These are phyloP conservation scores for Eimeria zaria DNA, from an alignment of 169 alveolate genomes.

Conservation along the genomic window DNA sequence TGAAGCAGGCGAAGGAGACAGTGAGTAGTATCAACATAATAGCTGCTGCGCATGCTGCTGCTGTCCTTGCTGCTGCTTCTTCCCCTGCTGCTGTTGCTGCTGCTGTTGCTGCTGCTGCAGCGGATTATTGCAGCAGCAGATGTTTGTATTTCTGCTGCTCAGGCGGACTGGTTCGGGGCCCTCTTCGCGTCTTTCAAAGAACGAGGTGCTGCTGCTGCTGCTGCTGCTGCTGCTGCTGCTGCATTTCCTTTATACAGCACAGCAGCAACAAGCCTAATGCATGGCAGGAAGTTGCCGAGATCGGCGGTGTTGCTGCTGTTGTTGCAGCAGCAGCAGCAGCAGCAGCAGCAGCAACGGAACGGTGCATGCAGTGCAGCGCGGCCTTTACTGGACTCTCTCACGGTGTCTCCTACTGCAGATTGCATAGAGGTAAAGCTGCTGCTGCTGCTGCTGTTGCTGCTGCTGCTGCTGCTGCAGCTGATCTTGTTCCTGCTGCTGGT, in stretches of 20 bases:
- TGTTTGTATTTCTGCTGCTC: constrained; percentile 64
- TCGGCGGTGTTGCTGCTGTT: constrained; percentile 40
- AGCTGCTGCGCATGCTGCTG: constrained; percentile 34
- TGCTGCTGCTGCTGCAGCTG: not conserved
- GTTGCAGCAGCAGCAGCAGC: constrained; percentile 63
- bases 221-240: constrained; percentile 56
- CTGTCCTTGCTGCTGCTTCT: constrained; percentile 33
- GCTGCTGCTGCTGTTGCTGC: not conserved
- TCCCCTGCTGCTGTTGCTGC: not conserved
- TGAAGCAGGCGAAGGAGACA: not conserved
- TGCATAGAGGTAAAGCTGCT: not conserved
- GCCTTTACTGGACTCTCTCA: constrained; percentile 37
- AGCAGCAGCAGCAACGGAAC: constrained; percentile 20
- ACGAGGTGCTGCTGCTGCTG: constrained; percentile 44
- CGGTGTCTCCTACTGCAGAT: not conserved
- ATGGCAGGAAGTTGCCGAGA: not conserved
- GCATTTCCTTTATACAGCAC: constrained; percentile 39
- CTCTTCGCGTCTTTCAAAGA: not conserved
- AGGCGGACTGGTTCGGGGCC: constrained; percentile 54
- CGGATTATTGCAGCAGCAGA: no score
- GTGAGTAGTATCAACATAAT: not conserved
- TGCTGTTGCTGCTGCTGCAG: not conserved
- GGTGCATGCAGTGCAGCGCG: constrained; percentile 29
- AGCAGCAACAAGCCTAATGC: constrained; percentile 11
- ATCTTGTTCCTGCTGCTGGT: not conserved